Evolutionary conservation across 148 eudicot species (phyloP), one percentile per base, ranked within the genome.

Genomic region (Amaranthus cruentus): DNA sequence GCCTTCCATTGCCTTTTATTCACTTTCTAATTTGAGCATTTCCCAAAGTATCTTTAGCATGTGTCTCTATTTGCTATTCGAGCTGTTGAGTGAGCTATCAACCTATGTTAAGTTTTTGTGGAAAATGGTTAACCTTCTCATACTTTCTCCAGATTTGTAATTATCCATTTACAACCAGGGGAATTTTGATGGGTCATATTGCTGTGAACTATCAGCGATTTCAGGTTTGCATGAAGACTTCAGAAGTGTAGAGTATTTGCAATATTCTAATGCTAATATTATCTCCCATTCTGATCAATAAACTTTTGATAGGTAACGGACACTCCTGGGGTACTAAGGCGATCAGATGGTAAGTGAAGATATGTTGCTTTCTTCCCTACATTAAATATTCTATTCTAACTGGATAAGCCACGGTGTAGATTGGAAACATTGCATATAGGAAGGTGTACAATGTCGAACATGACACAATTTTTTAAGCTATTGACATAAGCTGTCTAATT

Each of bases 151-250:
- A 95, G 99, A 81, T 91, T 69, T 92, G 99, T 83, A 91, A 95
- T 70, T 95, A 95, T 73, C 99, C 99, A 47, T 95, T 95, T 77
- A 95, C 99, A 47, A 95, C 99, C 15, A 87, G 94, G 77, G 99
- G 99, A 75, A 90, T 95, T 75, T 78, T 95, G 74, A 95, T 95
- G 97, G 99, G 99, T 73, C 99, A 95, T 83, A 87, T 95, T 70
- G 80, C 76, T 76, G 85, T 90, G 56, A 83, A 89, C 83, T 90
- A 81, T 85, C 86, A 86, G 85, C 90, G 87, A 75, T 95, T 90
- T 77, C 99, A 95, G 98, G 98, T 94, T 56, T 67, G 13, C 55
- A 49, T 49, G 42, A 50, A 21, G 54, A 59, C 73, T 56, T 72
- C 63, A 60, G 28, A 53, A 47, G 49, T 12, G 14, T 57, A 4